These are phyloP conservation scores for Aspergillus ochraceus DNA, from an alignment of 2,329 filamentous ascomycete species.

Conservation along the genomic window DNA sequence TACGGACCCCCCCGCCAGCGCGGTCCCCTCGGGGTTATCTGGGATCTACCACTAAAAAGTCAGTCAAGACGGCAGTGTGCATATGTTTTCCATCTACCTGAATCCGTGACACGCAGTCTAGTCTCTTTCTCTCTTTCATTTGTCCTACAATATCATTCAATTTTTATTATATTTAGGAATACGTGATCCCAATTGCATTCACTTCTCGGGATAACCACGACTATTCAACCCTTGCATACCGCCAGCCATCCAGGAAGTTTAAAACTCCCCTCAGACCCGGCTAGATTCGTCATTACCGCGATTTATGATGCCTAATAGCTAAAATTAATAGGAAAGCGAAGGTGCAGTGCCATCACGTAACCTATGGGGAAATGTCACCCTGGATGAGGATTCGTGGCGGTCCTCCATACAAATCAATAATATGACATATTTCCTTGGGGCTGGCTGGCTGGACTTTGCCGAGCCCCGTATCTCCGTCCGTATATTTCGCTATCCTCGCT, in stretches of 20 bases:
- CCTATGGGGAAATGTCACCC: background rate
- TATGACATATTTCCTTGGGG: slow-evolving; percentile 2
- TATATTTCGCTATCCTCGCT: slow-evolving; percentile 16
- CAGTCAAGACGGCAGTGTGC: slow-evolving; percentile 21
- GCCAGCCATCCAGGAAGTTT: background rate
- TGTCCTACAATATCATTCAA: background rate
- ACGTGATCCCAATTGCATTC: background rate
- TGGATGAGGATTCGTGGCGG: slow-evolving; percentile 1
- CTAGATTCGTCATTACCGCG: background rate
- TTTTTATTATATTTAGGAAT: background rate
- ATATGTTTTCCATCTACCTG: slow-evolving; percentile 21
- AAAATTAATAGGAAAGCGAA: background rate
- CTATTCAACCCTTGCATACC: slow-evolving; percentile 2
- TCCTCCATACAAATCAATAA: slow-evolving; percentile 1
- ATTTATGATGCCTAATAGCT: background rate
- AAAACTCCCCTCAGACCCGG: background rate
- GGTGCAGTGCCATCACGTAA: background rate
- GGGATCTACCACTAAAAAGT: slow-evolving; percentile 23
- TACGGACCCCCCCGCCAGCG: background rate
- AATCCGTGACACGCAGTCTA: slow-evolving; percentile 1
- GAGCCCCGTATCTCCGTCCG: slow-evolving; percentile 4
- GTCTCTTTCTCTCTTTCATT: background rate
- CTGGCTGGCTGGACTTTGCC: slow-evolving; percentile 10
- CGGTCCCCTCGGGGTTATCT: slow-evolving; percentile 14
- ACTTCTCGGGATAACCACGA: background rate